Conservation (phyloP, 257 asterid species). For the Capsicum baccatum region DNA sequence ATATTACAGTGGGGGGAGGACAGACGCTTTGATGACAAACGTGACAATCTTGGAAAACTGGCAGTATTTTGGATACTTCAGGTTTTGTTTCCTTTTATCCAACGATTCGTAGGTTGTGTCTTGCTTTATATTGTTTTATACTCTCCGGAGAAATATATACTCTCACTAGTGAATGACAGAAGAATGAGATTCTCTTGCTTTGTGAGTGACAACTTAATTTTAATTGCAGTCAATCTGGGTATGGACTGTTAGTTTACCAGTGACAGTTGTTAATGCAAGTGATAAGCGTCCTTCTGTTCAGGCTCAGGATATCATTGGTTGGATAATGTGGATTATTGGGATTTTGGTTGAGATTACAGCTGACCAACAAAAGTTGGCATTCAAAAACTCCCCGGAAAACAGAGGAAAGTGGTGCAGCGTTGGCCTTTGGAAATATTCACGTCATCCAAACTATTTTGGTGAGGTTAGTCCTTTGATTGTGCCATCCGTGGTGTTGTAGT, state of each 20-base stretch:
- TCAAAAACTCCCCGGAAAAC: constrained; percentile 71
- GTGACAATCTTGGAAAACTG: constrained; percentile 72
- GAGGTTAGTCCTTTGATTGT: constrained; percentile 57
- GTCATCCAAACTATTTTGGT: constrained; percentile 98
- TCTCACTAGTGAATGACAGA: not conserved
- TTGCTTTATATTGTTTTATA: constrained; percentile 2
- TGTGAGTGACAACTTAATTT: not conserved
- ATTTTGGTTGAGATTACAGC: constrained; percentile 73
- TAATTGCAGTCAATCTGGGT: constrained; percentile 89
- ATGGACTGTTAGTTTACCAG: constrained; percentile 96
- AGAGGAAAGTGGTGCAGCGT: constrained; percentile 84
- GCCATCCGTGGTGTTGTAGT: not conserved
- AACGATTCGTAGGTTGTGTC: not conserved
- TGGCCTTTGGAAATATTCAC: constrained; percentile 94
- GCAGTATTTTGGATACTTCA: constrained; percentile 87
- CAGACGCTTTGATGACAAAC: constrained; percentile 89
- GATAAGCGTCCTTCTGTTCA: constrained; percentile 63
- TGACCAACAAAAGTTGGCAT: constrained; percentile 83
- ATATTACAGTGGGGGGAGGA: constrained; percentile 97
- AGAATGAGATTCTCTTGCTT: constrained; percentile 20
- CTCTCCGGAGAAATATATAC: not conserved
- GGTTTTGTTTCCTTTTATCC: constrained; percentile 46
- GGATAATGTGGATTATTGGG: constrained; percentile 84
- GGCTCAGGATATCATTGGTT: constrained; percentile 75
- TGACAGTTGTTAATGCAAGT: constrained; percentile 88